Evolutionary conservation across 2,329 filamentous ascomycete species (phyloP).

Genomic region (Claviceps africana): DNA sequence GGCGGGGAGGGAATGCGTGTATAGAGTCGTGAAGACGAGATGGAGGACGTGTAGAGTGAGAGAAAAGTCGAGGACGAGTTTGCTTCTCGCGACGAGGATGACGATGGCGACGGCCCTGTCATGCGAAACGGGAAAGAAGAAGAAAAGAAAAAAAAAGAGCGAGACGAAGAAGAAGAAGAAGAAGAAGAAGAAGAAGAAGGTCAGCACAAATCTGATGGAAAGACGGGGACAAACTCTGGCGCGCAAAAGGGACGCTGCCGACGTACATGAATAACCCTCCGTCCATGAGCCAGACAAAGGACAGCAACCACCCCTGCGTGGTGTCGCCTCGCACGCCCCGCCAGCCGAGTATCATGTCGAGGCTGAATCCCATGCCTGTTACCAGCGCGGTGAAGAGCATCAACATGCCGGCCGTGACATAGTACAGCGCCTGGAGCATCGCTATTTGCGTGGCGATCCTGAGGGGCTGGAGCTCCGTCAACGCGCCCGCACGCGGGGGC

Average conservation of each 20-base stretch:
- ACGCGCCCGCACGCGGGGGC: conserved; percentile 45
- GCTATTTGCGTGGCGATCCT: conserved; percentile 46
- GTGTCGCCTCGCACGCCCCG: conserved; percentile 45
- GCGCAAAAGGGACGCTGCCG: too few species aligned
- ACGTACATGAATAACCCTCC: conserved; percentile 39
- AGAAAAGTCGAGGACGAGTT: conserved; percentile 89
- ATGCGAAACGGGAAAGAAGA: conserved; percentile 20
- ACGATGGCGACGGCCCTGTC: conserved; percentile 72
- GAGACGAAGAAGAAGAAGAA: too few species aligned
- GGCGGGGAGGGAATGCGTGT: conserved; percentile 60
- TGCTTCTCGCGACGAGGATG: conserved; percentile 71
- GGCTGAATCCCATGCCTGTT: conserved; percentile 38
- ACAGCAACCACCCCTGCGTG: conserved; percentile 46
- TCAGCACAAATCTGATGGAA: too few species aligned
- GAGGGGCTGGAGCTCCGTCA: conserved; percentile 46
- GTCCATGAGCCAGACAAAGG: conserved; percentile 43
- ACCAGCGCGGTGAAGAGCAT: conserved; percentile 46
- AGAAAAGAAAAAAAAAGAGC: neutral
- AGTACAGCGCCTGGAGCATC: conserved; percentile 42
- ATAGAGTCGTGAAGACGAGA: conserved; percentile 62
- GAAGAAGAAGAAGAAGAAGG: neutral
- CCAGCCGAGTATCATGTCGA: conserved; percentile 45
- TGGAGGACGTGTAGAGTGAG: conserved; percentile 78
- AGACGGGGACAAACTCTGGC: neutral
- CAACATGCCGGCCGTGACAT: conserved; percentile 34